Base-by-base conservation (phyloP, 768 basidiomycete genomes). In the Guyanaporus albipodus region DNA sequence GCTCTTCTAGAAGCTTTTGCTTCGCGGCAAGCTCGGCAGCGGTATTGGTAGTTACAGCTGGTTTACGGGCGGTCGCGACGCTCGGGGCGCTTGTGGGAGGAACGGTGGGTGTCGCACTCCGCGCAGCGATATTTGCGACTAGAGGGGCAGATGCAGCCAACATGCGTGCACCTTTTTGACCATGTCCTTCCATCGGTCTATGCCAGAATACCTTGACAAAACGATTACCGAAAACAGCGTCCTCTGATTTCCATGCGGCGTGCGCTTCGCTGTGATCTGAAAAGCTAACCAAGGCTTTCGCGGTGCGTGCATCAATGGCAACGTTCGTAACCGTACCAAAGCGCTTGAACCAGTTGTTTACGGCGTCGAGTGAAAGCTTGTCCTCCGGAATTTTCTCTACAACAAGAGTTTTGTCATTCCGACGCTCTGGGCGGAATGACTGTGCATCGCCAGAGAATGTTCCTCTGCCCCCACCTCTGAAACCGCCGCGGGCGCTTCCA, bases 161-260 rank as follows among this genome's bases (percentile, higher is more conserved):
- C 72, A 85, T 79, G 53, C 85, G 77, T 38, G 80, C 71, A 2
- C 93, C 93, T 15, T 72, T 74, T 52, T 81, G 82, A 8, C 93
- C 93, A 57, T 93, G 88, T 0, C 94, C 93, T 44, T 88, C 89
- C 82, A 93, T 80, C 7, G 91, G 92, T 48, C 87, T 77, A 68
- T 95, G 91, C 92, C 94, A 96, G 58, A 95, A 91, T 27, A 96
- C 76, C 67, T 94, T 95, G 54, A 96, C 93, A 64, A 96, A 96
- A 40, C 94, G 81, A 57, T 93, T 94, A 10, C 82, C 82, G 59
- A 96, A 96, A 12, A 96, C 86, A n/a, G 93, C 91, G 52, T 95
- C 91, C 66, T 94, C 89, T 21, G 83, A 82, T 64, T 89, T 90
- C 88, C 93, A 92, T 1, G 94, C 94, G 11, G 80, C 78, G 58